Base-by-base conservation (phyloP, 164 flowering plant genomes). In the Houttuynia cordata region DNA sequence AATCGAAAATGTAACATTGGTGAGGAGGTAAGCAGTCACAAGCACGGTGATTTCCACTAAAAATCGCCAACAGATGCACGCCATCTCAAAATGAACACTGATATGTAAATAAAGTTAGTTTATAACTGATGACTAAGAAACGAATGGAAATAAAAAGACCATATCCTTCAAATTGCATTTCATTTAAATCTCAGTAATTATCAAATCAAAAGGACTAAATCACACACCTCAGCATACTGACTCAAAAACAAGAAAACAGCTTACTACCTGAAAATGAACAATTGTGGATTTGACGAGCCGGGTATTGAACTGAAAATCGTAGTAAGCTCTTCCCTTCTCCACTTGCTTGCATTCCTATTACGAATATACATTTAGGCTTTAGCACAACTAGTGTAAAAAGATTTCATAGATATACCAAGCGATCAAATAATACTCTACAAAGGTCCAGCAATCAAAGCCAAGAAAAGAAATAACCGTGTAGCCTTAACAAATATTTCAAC, bases 231-330 rank as follows among this genome's bases (percentile, higher is more conserved):
- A 30, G 6, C 37, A 30, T 6, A 42, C 4, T 10, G 17, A 42
- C 49, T 10, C 12, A 42, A 42, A 42, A n/a, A 54, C n/a, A 19
- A 17, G 14, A 19, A 40, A n/a, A 20, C 52, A 68, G 66, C 61
- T 53, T 50, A 76, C 69, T 80, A 92, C 98, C 98, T 92, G 98
- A 70, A 92, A 92, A 80, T 92, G 98, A 51, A 87, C 87, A 62
- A 92, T 81, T 23, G 96, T 92, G 21, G 96, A 75, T 65, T 85
- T 87, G 70, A 92, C 96, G 58, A 88, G 83, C 77, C 96, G 84
- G 30, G 98, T 87, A 53, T 92, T 92, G 79, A 81, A 88, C 59
- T 84, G 96, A 56, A 92, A 91, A 51, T 88, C 93, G 60, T 83
- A 91, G 68, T 87, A 85, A 64, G 52, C 75, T 63, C 79, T 77